phyloP scores from a whole-genome alignment of 768 basidiomycete species.

The Royoungia palumana region DNA sequence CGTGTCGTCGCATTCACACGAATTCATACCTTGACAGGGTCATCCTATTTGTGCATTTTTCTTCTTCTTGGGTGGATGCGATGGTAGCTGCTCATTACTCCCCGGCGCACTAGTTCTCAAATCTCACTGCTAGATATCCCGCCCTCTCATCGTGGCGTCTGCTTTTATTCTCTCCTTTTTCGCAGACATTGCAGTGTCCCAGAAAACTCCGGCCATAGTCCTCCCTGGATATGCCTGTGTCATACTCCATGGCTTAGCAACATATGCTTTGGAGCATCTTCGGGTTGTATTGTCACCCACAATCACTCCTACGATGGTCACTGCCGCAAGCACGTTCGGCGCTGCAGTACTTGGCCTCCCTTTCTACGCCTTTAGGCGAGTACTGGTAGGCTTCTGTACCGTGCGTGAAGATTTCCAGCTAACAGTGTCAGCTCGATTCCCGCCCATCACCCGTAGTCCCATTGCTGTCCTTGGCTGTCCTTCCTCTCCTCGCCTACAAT shows the following conservation, averaged over 20 bases:
- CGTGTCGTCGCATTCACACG: background rate
- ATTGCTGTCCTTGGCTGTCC: conserved; percentile 50
- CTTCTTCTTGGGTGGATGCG: conserved; percentile 60
- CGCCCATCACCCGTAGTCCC: conserved; percentile 53
- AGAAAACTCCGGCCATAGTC: conserved; percentile 36
- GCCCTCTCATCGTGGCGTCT: conserved; percentile 42
- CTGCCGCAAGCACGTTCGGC: conserved; percentile 56
- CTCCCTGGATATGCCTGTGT: conserved; percentile 69
- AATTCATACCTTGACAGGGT: conserved; percentile 42
- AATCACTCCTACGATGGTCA: conserved; percentile 53
- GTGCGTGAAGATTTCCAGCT: conserved; percentile 3
- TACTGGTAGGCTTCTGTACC: conserved; percentile 45
- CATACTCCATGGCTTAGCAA: conserved; percentile 53
- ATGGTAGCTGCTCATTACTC: conserved; percentile 49
- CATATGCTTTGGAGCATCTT: conserved; percentile 62
- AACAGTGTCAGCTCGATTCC: conserved; percentile 42
- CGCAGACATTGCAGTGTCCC: conserved; percentile 48
- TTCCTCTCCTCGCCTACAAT: conserved; percentile 62
- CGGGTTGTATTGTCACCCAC: conserved; percentile 54
- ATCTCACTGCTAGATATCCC: conserved; percentile 42
- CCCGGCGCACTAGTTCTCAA: conserved; percentile 2
- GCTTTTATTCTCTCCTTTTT: conserved; percentile 56
- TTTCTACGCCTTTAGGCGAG: conserved; percentile 57
- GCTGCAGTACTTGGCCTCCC: conserved; percentile 62
- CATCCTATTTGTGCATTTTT: conserved; percentile 66